Evolutionary conservation across 768 basidiomycete species (phyloP), one percentile per base, ranked within the genome.

Genomic region (Agaricus sinodeliciosus): DNA sequence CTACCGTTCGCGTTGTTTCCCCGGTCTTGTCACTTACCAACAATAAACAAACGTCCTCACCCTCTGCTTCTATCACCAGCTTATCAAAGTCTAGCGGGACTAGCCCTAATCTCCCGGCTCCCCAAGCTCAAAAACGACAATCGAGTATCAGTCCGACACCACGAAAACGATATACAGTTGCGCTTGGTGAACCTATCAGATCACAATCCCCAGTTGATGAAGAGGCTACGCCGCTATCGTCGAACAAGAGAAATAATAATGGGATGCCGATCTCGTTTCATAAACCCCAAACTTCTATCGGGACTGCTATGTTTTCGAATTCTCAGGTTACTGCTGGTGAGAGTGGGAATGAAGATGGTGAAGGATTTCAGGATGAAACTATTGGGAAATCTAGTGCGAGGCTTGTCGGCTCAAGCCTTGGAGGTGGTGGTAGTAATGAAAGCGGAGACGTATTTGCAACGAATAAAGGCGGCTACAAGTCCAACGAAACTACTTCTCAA

Each of bases 111-210:
- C 70, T 80, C 3, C 79, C 79, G 0, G 63, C 74, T 1, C 80
- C 76, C 1, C 76, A 68, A 55, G 49, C 31, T 55, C 57, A 52
- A 57, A 65, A 71, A 41, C 71, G 82, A 16, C 76, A 74, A 13
- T 69, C 74, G 4, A 85, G 82, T 60, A 75, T 83, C 49, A 82
- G 82, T 52, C 81, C 84, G 1, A 89, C 87, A 3, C 88, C 90
- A 1, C 71, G 90, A 55, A 93, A 93, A 61, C 76, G 90, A 36
- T 92, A 93, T 62, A 92, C 90, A 0, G 90, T 92, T 28, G 90
- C 90, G 0, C 75, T 93, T 0, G 89, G 88, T 9, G 85, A 80
- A 2, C 84, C 87, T 0, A 81, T 89, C 55, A 57, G 70, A 71
- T 12, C 51, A 3, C 51, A 53, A 25, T 53, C 51, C 9, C 68